Evolutionary conservation across 345 rosid genomes (phyloP).

Genomic region (Salix exigua): DNA sequence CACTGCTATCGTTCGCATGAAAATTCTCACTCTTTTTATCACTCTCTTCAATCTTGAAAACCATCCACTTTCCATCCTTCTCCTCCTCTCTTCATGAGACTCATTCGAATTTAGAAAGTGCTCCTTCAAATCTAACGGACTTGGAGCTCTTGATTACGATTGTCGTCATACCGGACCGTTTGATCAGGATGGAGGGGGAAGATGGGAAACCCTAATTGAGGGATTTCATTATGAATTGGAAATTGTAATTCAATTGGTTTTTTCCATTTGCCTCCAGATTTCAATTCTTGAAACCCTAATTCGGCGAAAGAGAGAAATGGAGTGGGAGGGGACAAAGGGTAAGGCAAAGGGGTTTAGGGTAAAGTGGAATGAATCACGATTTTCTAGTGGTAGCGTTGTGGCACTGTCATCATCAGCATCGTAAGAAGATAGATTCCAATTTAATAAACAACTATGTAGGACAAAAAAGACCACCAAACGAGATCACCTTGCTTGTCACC

Average conservation of each 20-base stretch:
- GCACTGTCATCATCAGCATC: no score
- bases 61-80: background rate
- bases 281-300: constrained; percentile 23
- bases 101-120: background rate
- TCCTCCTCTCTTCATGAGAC: background rate
- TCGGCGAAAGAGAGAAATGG: background rate
- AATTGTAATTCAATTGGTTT: background rate
- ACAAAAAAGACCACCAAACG: background rate
- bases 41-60: constrained; percentile 4
- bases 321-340: background rate
- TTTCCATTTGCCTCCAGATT: constrained; percentile 20
- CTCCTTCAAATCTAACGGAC: background rate
- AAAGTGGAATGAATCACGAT: no score
- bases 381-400: no score
- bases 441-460: no score
- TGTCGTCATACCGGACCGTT: background rate
- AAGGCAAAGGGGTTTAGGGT: no score
- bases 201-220: background rate
- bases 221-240: background rate
- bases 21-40: background rate
- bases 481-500: background rate
- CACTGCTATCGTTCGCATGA: background rate
- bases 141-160: constrained; percentile 4
- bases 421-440: no score
- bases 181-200: background rate